Base-by-base conservation (phyloP, 495 filamentous ascomycete species). In the Oleoguttula mirabilis region DNA sequence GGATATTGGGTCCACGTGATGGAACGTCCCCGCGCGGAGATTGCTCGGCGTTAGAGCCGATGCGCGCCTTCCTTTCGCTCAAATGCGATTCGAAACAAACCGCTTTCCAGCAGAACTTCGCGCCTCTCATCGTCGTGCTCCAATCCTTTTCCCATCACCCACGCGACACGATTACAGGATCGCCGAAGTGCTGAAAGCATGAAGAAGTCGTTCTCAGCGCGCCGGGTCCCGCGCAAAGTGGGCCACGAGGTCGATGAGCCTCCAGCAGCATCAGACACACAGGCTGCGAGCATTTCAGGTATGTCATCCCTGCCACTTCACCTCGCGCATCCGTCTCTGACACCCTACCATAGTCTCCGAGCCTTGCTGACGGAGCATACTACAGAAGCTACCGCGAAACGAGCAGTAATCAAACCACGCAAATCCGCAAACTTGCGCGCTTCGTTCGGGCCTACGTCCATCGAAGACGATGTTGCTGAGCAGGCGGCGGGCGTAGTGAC, bases 361-460 rank as follows among this genome's bases (percentile, higher is more conserved):
- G 11, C 4, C 21, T 3, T 2, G 23, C 42, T 45, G 34, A 45
- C 34, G n/a, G 10, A n/a, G 32, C 7, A 35, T n/a, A 21, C 2
- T 10, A 12, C 24, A 42, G 43, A 42, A 42, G 12, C 48, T 7
- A 27, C 24, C 3, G 2, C 42, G 4, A 36, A 41, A 33, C 49
- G 49, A 21, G 37, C 45, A 7, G 19, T 10, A 36, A 58, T 59
- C 6, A 84, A 83, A 56, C 67, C 75, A 42, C 80, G 78, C 45
- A 52, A 52, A 31, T 74, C 73, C 20, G 71, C 76, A 16, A 77
- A 80, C 20, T 64, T 80, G 10, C 73, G 75, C 10, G 64, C 92
- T 21, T 90, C 87, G 0, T 93, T 94, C 54, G 80, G 76, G 3
- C 67, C 75, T 0, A 66, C 72, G 36, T 72, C 64, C 10, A 36